These are phyloP conservation scores for Penicillium psychrofluorescens DNA, from an alignment of 495 filamentous ascomycete genomes.

Conservation along the genomic window DNA sequence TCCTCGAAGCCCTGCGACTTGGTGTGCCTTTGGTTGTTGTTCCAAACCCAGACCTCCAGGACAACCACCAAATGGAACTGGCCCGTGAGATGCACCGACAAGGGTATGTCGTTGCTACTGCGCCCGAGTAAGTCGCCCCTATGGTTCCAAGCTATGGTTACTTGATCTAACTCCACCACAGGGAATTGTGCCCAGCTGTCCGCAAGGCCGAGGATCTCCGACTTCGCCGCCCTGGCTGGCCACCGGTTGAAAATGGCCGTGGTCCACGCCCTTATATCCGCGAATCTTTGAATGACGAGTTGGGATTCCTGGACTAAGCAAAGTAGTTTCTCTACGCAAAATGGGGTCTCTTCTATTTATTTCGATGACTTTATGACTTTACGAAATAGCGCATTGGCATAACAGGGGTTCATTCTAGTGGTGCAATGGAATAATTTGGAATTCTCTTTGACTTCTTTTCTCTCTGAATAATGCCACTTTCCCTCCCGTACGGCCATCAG, in stretches of 20 bases:
- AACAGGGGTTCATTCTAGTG: too few species aligned
- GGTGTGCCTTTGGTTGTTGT: conserved; percentile 72
- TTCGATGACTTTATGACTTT: too few species aligned
- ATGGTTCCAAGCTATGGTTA: not conserved
- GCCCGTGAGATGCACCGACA: conserved; percentile 62
- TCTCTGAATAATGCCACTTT: too few species aligned
- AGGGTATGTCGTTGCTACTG: conserved; percentile 62
- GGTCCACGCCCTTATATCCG: conserved; percentile 3
- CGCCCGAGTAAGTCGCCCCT: conserved; percentile 46
- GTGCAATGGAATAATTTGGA: too few species aligned
- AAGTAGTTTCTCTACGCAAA: not conserved
- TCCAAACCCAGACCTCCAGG: conserved; percentile 73
- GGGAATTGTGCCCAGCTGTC: conserved; percentile 39
- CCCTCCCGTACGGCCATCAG: too few species aligned
- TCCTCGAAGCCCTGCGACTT: conserved; percentile 68
- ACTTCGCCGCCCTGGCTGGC: too few species aligned
- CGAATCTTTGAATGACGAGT: conserved; percentile 46
- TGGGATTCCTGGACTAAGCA: conserved; percentile 48
- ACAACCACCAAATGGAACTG: conserved; percentile 88
- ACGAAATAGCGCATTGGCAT: too few species aligned
- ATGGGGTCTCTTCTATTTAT: too few species aligned
- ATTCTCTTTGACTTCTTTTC: too few species aligned
- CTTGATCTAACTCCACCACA: conserved; percentile 12
- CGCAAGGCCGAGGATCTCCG: conserved; percentile 6
- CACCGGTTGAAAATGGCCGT: too few species aligned